Percentiles rank a stretch among this genome's conserved stretches.
Evolutionary conservation across 768 basidiomycete genomes (phyloP).

Genomic region (Royoungia palumana): DNA sequence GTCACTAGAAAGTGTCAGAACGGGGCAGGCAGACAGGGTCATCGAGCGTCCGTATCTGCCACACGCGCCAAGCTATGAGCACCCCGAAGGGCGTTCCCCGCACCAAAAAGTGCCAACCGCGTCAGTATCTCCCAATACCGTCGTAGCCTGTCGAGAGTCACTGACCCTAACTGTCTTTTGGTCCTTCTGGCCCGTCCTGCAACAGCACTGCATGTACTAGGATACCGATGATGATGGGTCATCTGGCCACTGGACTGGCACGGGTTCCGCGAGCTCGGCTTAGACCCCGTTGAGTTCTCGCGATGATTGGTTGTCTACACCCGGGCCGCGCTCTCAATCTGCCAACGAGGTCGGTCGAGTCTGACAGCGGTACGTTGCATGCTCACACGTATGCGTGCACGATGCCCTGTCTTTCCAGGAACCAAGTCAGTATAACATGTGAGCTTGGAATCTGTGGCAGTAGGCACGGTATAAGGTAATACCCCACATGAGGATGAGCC

Average conservation of each 20-base stretch:
- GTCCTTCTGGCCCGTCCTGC: conserved; percentile 33
- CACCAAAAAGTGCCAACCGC: conserved; percentile 17
- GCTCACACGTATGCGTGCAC: no score
- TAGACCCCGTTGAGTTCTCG: conserved; percentile 36
- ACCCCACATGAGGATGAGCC: conserved; percentile 25
- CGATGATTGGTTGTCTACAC: conserved; percentile 36
- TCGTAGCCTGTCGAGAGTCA: neutral
- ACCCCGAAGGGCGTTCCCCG: conserved; percentile 18
- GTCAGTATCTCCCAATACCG: conserved; percentile 18
- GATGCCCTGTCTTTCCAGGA: conserved; percentile 9
- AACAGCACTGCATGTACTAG: conserved; percentile 42
- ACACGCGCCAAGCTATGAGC: conserved; percentile 26
- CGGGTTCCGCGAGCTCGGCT: conserved; percentile 41
- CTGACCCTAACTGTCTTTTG: neutral
- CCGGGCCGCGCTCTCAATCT: conserved; percentile 35
- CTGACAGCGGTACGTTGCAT: neutral
- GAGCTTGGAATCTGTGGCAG: no score
- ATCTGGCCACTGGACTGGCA: conserved; percentile 43
- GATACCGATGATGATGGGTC: conserved; percentile 40
- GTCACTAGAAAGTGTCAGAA: conserved; percentile 16
- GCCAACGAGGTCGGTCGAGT: conserved; percentile 25
- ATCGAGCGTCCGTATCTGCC: conserved; percentile 28
- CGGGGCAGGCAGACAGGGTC: conserved; percentile 25
- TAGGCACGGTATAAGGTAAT: neutral
- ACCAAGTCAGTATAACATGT: conserved; percentile 27